Evolutionary conservation across 2,329 filamentous ascomycete genomes (phyloP).

Genomic region (Alternaria atra): DNA sequence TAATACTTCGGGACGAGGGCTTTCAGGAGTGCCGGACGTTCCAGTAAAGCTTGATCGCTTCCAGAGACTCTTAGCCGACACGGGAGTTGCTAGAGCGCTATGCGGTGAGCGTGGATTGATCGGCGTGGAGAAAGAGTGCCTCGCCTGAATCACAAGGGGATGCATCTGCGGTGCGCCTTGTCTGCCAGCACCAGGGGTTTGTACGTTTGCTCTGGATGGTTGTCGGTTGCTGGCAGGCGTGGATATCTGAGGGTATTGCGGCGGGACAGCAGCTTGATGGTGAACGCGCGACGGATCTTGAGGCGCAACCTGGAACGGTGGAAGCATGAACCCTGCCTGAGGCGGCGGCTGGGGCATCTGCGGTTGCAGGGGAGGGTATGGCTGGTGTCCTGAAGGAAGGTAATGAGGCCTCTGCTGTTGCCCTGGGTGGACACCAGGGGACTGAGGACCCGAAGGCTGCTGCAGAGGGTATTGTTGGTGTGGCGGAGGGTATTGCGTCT

Average conservation of each 20-base stretch:
- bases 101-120: constrained; percentile 32
- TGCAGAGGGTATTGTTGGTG: constrained; percentile 39
- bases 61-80: constrained; percentile 45
- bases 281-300: constrained; percentile 54
- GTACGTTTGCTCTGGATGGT: constrained; percentile 16
- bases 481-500: constrained; percentile 41
- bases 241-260: constrained; percentile 40
- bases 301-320: constrained; percentile 58
- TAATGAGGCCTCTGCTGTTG: constrained; percentile 44
- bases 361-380: constrained; percentile 42
- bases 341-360: constrained; percentile 50
- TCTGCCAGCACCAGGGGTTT: constrained; percentile 28
- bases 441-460: constrained; percentile 40
- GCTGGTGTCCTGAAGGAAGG: constrained; percentile 40
- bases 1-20: constrained; percentile 35
- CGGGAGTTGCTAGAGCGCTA: constrained; percentile 37
- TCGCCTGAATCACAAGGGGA: constrained; percentile 35
- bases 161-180: constrained; percentile 32
- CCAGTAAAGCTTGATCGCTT: constrained; percentile 33
- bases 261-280: constrained; percentile 39
- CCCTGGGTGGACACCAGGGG: constrained; percentile 42
- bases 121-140: constrained; percentile 41
- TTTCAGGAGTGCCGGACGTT: constrained; percentile 24
- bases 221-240: constrained; percentile 39
- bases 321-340: constrained; percentile 58